phyloP scores from a whole-genome alignment of 2,329 filamentous ascomycete genomes.

The Calonectria honghensis region DNA sequence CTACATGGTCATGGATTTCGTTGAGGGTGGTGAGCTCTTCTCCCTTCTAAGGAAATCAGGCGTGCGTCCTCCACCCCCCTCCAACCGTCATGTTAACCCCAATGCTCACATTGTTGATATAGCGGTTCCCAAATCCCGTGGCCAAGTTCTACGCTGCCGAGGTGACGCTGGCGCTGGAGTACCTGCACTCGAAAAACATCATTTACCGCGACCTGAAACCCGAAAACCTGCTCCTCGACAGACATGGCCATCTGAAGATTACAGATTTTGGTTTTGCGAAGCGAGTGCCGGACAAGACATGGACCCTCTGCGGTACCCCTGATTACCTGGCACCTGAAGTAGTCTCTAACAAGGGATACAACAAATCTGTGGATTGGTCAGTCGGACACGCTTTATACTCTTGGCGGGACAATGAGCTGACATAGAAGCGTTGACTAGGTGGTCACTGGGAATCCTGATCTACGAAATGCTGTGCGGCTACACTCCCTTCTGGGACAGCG shows the following conservation, averaged over 20 bases:
- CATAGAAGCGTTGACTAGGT: slow-evolving; percentile 75
- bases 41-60: slow-evolving; percentile 96
- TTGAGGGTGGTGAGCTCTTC: slow-evolving; percentile 98
- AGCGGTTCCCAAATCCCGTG: slow-evolving; percentile 99
- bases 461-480: slow-evolving; percentile 99
- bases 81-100: neutral
- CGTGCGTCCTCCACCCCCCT: slow-evolving; percentile 67
- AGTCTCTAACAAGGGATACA: slow-evolving; percentile 99
- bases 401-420: slow-evolving; percentile 26
- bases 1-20: slow-evolving; percentile 99
- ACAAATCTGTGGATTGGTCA: slow-evolving; percentile 99
- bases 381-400: slow-evolving; percentile 58
- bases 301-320: slow-evolving; percentile 97
- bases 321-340: slow-evolving; percentile 99
- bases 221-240: slow-evolving; percentile 92
- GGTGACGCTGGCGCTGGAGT: slow-evolving; percentile 95
- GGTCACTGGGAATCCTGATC: slow-evolving; percentile 98
- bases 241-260: slow-evolving; percentile 96
- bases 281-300: slow-evolving; percentile 98
- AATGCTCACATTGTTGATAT: slow-evolving; percentile 37
- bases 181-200: slow-evolving; percentile 94
- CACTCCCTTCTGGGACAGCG: slow-evolving; percentile 99
- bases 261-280: slow-evolving; percentile 99
- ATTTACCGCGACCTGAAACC: slow-evolving; percentile 99
- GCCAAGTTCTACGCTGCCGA: slow-evolving; percentile 99